Evolutionary conservation across 2,329 filamentous ascomycete genomes (phyloP).

Genomic region (Phoma herbarum): DNA sequence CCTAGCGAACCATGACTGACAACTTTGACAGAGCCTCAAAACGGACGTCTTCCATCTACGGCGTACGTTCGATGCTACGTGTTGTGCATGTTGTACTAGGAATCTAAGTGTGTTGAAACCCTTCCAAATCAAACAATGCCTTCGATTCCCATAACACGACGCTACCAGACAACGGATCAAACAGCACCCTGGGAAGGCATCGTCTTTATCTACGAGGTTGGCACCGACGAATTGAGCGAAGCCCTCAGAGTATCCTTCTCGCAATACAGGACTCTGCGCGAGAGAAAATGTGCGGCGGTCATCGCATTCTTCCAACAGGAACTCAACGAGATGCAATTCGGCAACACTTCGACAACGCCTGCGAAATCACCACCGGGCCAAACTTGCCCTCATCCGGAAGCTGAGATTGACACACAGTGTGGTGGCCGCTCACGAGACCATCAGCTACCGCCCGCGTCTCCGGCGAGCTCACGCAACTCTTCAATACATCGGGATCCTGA

Average conservation of each 20-base stretch:
- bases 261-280: constrained; percentile 28
- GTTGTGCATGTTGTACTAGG: too few relatives aligned
- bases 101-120: neutral
- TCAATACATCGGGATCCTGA: neutral
- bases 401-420: neutral
- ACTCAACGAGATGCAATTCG: constrained; percentile 28
- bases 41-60: neutral
- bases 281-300: constrained; percentile 41
- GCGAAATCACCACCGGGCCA: neutral
- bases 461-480: neutral
- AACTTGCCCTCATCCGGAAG: neutral
- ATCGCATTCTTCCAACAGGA: constrained; percentile 40
- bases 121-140: constrained; percentile 7
- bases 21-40: neutral
- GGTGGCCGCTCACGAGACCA: neutral
- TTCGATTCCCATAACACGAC: constrained; percentile 27
- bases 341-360: neutral
- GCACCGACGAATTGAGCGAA: constrained; percentile 39
- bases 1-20: neutral
- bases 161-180: constrained; percentile 30
- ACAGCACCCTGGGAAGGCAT: constrained; percentile 40
- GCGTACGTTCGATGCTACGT: neutral
- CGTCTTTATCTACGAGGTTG: constrained; percentile 32
- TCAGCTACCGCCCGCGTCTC: neutral
- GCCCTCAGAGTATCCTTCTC: constrained; percentile 33